Conservation (phyloP, 805 yeast species). For the Barnettozyma californica region DNA sequence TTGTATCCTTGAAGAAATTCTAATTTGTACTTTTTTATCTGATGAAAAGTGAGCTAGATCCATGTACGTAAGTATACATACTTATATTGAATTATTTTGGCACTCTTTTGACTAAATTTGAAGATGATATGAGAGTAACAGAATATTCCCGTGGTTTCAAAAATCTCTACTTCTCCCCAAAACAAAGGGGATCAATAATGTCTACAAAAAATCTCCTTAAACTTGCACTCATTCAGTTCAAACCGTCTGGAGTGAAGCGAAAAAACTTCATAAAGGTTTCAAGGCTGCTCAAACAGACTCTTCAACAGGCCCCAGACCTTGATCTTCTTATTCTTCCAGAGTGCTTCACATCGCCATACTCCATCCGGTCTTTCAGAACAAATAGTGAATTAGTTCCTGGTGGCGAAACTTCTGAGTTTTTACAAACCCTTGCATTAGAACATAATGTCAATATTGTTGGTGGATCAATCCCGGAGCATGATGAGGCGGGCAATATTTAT, state of each 20-base stretch:
- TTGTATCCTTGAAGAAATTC: background rate
- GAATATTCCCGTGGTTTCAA: background rate
- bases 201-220: constrained; percentile 32
- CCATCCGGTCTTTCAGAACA: constrained; percentile 75
- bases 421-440: constrained; percentile 62
- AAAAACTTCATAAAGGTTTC: constrained; percentile 67
- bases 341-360: constrained; percentile 92
- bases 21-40: too few species aligned
- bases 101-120: too few species aligned
- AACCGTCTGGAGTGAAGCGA: constrained; percentile 61
- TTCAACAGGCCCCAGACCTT: constrained; percentile 47
- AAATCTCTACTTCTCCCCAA: background rate
- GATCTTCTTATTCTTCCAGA: constrained; percentile 87
- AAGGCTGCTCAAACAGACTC: constrained; percentile 54
- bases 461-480: constrained; percentile 83
- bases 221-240: constrained; percentile 80
- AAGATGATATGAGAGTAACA: too few species aligned
- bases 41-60: too few species aligned
- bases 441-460: constrained; percentile 68
- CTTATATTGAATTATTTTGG: too few species aligned
- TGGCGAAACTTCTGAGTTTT: constrained; percentile 59
- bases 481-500: constrained; percentile 49
- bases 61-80: too few species aligned
- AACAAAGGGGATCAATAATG: background rate
- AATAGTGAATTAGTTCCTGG: constrained; percentile 79